phyloP scores from a whole-genome alignment of 1,284 basidiomycete species.

The Cystobasidium pallidum region DNA sequence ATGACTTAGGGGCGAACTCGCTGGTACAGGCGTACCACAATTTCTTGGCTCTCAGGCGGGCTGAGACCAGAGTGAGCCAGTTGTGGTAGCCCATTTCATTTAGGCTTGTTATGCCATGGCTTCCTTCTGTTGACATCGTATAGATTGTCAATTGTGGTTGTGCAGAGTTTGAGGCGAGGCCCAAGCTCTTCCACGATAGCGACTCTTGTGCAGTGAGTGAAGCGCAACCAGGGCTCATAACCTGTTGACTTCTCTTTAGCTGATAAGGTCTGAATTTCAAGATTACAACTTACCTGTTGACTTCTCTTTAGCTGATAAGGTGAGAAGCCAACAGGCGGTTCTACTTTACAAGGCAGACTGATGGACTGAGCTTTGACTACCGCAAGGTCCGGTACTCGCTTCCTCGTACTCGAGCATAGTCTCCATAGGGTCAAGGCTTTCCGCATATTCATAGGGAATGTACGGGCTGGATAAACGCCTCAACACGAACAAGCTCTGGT shows the following conservation, averaged over 20 bases:
- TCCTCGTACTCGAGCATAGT: too few relatives aligned
- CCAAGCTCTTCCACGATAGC: background rate
- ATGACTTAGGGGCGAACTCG: background rate
- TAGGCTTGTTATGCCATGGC: background rate
- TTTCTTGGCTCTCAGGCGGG: background rate
- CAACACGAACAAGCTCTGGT: conserved; percentile 16
- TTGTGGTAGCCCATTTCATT: background rate
- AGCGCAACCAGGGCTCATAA: conserved; percentile 1
- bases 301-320: conserved; percentile 5
- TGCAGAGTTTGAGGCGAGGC: conserved; percentile 2
- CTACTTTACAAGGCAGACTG: too few relatives aligned
- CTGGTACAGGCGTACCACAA: background rate
- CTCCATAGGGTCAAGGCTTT: too few relatives aligned
- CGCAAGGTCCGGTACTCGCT: too few relatives aligned
- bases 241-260: conserved; percentile 3
- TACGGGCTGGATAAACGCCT: too few relatives aligned
- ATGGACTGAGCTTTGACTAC: too few relatives aligned
- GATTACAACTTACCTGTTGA: too few relatives aligned
- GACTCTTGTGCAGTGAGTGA: background rate
- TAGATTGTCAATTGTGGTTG: background rate
- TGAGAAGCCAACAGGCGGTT: background rate
- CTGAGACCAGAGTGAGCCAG: background rate
- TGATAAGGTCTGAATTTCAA: too few relatives aligned
- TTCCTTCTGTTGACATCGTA: background rate
- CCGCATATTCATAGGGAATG: too few relatives aligned